phyloP scores from a whole-genome alignment of 495 filamentous ascomycete species.

The Schizothecium vesticola region DNA sequence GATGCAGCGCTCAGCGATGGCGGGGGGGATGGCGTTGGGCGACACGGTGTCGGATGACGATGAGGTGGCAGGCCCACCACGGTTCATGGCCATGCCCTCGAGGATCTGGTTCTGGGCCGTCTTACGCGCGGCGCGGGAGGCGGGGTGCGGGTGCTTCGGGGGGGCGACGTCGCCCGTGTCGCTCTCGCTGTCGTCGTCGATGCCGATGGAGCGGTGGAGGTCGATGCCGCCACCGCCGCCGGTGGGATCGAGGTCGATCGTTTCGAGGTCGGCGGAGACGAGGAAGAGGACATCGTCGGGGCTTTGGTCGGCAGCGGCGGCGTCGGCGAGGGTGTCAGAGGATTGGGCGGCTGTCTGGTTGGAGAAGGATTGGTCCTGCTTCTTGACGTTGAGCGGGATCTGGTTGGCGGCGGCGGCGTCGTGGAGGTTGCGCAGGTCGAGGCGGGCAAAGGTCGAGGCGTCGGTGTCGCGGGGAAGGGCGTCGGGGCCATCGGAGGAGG shows the following conservation, averaged over 20 bases:
- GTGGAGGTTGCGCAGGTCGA: conserved; percentile 77
- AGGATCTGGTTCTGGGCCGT: conserved; percentile 54
- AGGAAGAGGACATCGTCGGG: conserved; percentile 59
- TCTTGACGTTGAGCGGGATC: conserved; percentile 79
- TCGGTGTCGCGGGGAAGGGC: conserved; percentile 53
- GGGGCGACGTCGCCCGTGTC: conserved; percentile 61
- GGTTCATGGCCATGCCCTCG: conserved; percentile 43
- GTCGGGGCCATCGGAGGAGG: conserved; percentile 32
- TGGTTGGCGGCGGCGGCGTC: conserved; percentile 65
- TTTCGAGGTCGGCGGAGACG: conserved; percentile 57
- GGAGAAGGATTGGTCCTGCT: conserved; percentile 76
- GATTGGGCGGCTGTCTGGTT: conserved; percentile 39
- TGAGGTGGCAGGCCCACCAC: conserved; percentile 34
- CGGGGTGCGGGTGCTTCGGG: conserved; percentile 45
- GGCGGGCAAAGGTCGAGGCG: conserved; percentile 65
- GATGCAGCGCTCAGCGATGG: conserved; percentile 65
- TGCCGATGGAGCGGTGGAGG: conserved; percentile 53
- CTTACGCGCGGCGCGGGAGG: conserved; percentile 50
- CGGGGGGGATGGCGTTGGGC: conserved; percentile 58
- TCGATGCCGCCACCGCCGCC: conserved; percentile 47
- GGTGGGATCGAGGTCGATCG: conserved; percentile 39
- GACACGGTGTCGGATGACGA: conserved; percentile 27
- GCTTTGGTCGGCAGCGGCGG: conserved; percentile 50
- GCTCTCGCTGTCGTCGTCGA: conserved; percentile 62
- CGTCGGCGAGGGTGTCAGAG: conserved; percentile 54